Evolutionary conservation across 2,329 filamentous ascomycete species (phyloP).

Genomic region (Botrytis porri): DNA sequence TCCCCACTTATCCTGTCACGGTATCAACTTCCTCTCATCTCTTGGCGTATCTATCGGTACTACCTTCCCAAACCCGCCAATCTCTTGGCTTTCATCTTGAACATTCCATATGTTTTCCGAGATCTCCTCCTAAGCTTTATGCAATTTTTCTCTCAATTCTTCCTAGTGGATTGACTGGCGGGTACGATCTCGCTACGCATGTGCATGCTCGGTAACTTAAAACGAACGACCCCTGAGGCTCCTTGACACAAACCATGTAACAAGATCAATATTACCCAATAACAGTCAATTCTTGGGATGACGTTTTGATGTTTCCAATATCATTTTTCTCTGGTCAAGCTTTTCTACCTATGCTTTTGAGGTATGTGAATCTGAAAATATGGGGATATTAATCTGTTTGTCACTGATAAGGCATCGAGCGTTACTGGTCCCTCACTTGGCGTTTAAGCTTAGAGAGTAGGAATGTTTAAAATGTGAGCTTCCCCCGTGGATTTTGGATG

Average conservation of each 20-base stretch:
- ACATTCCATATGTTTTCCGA: background rate
- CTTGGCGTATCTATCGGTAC: background rate
- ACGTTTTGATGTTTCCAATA: constrained; percentile 3
- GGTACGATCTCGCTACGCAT: constrained; percentile 6
- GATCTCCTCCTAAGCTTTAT: background rate
- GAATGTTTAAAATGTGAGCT: constrained; percentile 1
- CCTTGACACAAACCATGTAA: constrained; percentile 19
- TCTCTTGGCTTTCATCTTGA: background rate
- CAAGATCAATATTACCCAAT: background rate
- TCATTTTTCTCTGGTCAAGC: background rate
- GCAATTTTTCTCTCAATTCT: background rate
- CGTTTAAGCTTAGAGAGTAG: background rate
- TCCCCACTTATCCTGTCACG: constrained; percentile 18
- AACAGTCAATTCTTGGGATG: background rate
- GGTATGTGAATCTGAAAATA: constrained; percentile 1
- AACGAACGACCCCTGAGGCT: constrained; percentile 15
- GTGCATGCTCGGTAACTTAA: constrained; percentile 9
- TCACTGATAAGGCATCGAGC: background rate
- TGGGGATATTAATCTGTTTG: constrained; percentile 8
- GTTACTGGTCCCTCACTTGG: background rate
- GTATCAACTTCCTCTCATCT: background rate
- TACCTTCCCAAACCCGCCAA: constrained; percentile 7
- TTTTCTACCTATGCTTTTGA: background rate
- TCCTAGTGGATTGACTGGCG: background rate
- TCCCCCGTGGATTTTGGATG: background rate